Base-by-base conservation (phyloP, 495 filamentous ascomycete genomes). In the Hyaloscypha variabilis region DNA sequence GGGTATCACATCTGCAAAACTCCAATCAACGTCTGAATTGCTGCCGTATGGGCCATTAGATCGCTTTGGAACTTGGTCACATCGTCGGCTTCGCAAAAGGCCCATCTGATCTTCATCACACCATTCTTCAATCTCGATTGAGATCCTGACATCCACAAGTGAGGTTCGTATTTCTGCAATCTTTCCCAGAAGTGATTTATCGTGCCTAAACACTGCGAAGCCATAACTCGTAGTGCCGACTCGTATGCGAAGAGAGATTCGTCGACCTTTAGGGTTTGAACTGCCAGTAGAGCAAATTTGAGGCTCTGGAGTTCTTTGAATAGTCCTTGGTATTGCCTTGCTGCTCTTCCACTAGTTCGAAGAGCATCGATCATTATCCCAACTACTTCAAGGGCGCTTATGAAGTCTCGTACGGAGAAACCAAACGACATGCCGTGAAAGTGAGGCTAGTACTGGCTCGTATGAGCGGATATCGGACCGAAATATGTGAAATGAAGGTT, bases 61-160 rank as follows among this genome's bases (percentile, higher is more conserved):
- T 69, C 63, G n/a, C 60, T 52, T 59, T 65, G 62, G 59, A 75
- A 75, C 31, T 62, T 53, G 28, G 59, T 62, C 3, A 75, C 39
- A 72, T 75, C 72, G 19, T 73, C 30, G 24, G 67, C 62, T 46
- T 70, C 65, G 55, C 67, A 75, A 1, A 73, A 14, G 0, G 73
- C 69, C 72, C 73, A 75, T 49, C 66, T 64, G 3, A 72, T 57
- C 56, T 67, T 73, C 50, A 57, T 59, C 66, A 61, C 63, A 13
- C 66, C 49, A 52, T 49, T 60, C 39, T 67, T 65, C 1, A 56
- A 25, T 56, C 6, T 29, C 21, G 53, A 56, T 29, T 56, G 13
- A 54, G 8, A n/a, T n/a, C n/a, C n/a, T n/a, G n/a, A n/a, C n/a
- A n/a, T n/a, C n/a, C 65, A 3, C 11, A 72, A 58, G 56, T 70